Percentiles rank a stretch among this genome's conserved stretches.
phyloP scores from a whole-genome alignment of 805 yeast species.

The Candida berthetii region DNA sequence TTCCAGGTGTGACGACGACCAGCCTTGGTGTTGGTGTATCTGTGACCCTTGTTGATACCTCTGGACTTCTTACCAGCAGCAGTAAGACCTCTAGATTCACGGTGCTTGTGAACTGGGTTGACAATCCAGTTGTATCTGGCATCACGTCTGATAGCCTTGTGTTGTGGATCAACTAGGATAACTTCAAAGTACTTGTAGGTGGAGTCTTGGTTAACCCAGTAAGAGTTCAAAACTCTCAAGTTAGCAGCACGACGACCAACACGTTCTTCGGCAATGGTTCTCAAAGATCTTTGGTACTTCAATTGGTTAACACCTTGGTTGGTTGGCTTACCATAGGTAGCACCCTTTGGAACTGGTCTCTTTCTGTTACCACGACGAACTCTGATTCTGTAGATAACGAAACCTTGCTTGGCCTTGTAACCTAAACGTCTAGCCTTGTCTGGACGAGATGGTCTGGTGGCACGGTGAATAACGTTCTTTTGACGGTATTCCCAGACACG shows the following conservation, averaged over 20 bases:
- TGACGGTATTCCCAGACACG: conserved; percentile 99
- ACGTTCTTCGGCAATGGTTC: conserved; percentile 99
- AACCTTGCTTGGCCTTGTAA: conserved; percentile 99
- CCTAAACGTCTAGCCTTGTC: conserved; percentile 99
- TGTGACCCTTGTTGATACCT: conserved; percentile 99
- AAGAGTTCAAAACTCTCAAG: conserved; percentile 98
- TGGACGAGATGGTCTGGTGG: conserved; percentile 98
- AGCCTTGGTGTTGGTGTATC: conserved; percentile 94
- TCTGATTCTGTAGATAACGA: conserved; percentile 96
- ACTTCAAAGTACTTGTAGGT: conserved; percentile 99
- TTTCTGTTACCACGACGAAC: conserved; percentile 99
- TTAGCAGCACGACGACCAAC: conserved; percentile 98
- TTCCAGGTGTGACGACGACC: conserved; percentile 99
- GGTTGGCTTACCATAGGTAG: conserved; percentile 99
- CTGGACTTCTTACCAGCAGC: conserved; percentile 98
- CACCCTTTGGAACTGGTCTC: conserved; percentile 99
- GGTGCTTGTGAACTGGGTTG: conserved; percentile 99
- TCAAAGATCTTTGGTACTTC: conserved; percentile 97
- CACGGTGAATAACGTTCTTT: conserved; percentile 97
- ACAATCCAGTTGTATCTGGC: conserved; percentile 99
- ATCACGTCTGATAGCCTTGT: conserved; percentile 98
- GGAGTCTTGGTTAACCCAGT: conserved; percentile 99
- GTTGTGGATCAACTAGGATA: conserved; percentile 94
- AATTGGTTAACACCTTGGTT: conserved; percentile 99
- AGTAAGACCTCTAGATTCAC: conserved; percentile 99